Percentiles rank a stretch among this genome's conserved stretches.
phyloP scores from a whole-genome alignment of 192 early-diverging fungal species.

The Backusella sp. region DNA sequence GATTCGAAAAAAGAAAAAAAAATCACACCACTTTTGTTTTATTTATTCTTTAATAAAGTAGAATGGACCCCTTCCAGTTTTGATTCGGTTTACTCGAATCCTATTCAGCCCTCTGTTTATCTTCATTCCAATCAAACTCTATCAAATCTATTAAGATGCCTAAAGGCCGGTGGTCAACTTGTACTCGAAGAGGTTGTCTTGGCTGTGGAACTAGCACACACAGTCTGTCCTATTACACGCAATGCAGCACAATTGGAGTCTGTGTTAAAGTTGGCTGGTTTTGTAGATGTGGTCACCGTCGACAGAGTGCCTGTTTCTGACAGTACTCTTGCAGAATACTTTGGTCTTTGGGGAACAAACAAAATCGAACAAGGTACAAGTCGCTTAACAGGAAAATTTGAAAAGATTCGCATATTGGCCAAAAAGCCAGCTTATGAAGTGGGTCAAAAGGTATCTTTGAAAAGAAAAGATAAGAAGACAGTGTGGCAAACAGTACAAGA shows the following conservation, averaged over 20 bases:
- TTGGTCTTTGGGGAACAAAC: slow-evolving; percentile 58
- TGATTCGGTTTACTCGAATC: slow-evolving; percentile 59
- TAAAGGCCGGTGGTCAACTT: slow-evolving; percentile 69
- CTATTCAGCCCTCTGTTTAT: slow-evolving; percentile 52
- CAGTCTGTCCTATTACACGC: slow-evolving; percentile 53
- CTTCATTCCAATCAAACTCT: slow-evolving; percentile 65
- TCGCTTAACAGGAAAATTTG: slow-evolving; percentile 45
- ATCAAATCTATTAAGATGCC: slow-evolving; percentile 53
- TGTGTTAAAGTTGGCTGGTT: slow-evolving; percentile 81
- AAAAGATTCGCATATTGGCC: slow-evolving; percentile 50
- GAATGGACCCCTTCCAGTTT: slow-evolving; percentile 39
- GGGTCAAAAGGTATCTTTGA: slow-evolving; percentile 80
- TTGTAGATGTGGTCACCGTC: slow-evolving; percentile 61
- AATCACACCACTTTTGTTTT: background rate
- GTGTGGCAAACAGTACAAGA: slow-evolving; percentile 67
- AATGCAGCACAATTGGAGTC: slow-evolving; percentile 61
- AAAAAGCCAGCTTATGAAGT: slow-evolving; percentile 86
- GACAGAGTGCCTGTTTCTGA: slow-evolving; percentile 40
- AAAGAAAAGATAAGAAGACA: slow-evolving; percentile 38
- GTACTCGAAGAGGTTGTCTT: slow-evolving; percentile 70
- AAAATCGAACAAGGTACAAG: slow-evolving; percentile 42
- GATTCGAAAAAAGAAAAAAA: background rate
- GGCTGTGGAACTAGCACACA: slow-evolving; percentile 36
- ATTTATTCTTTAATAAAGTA: background rate
- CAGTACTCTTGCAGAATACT: slow-evolving; percentile 43